Conservation (phyloP, 148 eudicot genomes). For the Pharnaceum exiguum region DNA sequence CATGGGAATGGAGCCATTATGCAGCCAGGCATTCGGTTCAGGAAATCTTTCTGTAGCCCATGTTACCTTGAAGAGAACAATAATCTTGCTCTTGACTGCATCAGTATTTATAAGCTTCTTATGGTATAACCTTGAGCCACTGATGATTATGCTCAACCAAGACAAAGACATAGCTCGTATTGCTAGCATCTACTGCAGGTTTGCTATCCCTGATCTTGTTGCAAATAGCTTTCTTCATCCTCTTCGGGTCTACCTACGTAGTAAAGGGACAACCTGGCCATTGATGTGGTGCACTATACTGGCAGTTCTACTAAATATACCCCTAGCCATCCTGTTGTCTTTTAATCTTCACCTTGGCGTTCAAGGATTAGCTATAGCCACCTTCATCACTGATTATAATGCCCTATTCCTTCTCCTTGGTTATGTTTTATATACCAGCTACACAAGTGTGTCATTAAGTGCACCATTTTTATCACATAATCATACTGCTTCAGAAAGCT, state of each 20-base stretch:
- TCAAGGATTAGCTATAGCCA: conserved; percentile 61
- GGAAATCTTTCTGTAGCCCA: conserved; percentile 42
- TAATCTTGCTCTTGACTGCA: conserved; percentile 43
- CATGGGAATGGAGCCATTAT: conserved; percentile 88
- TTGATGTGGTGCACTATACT: conserved; percentile 66
- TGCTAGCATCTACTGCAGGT: conserved; percentile 71
- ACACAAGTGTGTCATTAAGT: conserved; percentile 24
- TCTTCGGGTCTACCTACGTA: conserved; percentile 66
- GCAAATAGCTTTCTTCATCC: conserved; percentile 80
- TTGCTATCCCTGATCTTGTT: conserved; percentile 68
- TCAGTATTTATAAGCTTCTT: conserved; percentile 60
- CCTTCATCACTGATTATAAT: conserved; percentile 51
- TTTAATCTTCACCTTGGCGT: conserved; percentile 56
- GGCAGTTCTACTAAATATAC: conserved; percentile 53
- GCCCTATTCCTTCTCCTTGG: conserved; percentile 47
- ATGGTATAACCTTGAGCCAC: conserved; percentile 68
- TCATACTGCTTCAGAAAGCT: conserved; percentile 17
- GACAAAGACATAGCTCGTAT: conserved; percentile 50
- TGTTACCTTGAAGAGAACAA: conserved; percentile 51
- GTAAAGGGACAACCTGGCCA: conserved; percentile 75
- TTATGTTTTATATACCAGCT: conserved; percentile 35
- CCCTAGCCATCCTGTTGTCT: conserved; percentile 48
- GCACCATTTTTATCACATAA: conserved; percentile 30
- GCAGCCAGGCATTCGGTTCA: conserved; percentile 87
- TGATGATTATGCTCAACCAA: conserved; percentile 65